Evolutionary conservation across 805 yeast genomes (phyloP).

Genomic region (Pichia gijzeniarum): DNA sequence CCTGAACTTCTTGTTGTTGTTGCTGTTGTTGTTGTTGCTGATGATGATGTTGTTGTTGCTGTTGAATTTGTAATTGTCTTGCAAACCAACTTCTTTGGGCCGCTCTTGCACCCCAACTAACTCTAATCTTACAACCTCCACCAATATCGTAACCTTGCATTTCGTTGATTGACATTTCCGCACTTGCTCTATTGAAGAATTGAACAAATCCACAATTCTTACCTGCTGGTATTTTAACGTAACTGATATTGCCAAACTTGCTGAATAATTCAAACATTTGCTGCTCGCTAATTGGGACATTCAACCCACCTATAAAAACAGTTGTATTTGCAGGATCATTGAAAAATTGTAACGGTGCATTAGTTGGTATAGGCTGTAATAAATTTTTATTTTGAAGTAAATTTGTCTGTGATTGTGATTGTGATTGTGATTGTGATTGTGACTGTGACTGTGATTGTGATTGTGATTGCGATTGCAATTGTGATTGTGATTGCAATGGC

Average conservation of each 20-base stretch:
- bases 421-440: too few species aligned
- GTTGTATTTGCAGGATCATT: slow-evolving; percentile 77
- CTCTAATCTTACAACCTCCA: slow-evolving; percentile 68
- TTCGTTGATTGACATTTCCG: slow-evolving; percentile 76
- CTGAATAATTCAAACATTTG: slow-evolving; percentile 57
- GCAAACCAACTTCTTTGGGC: slow-evolving; percentile 34
- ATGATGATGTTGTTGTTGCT: slow-evolving; percentile 22
- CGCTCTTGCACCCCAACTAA: slow-evolving; percentile 81
- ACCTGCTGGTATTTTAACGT: slow-evolving; percentile 73
- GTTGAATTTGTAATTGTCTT: slow-evolving; percentile 25
- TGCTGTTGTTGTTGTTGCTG: slow-evolving; percentile 20
- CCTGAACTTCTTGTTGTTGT: slow-evolving; percentile 16
- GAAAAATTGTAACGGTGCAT: slow-evolving; percentile 50
- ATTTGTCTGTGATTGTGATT: neutral
- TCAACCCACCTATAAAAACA: slow-evolving; percentile 71
- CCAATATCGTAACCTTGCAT: slow-evolving; percentile 88
- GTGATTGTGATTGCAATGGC: too few species aligned
- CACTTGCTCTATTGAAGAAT: slow-evolving; percentile 67
- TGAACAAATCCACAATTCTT: slow-evolving; percentile 82
- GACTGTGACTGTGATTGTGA: too few species aligned
- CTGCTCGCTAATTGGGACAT: slow-evolving; percentile 49
- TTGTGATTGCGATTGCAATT: too few species aligned
- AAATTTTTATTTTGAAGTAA: slow-evolving; percentile 6
- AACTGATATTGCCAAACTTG: slow-evolving; percentile 68
- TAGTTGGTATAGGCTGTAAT: slow-evolving; percentile 26